Percentiles rank a stretch among this genome's conserved stretches.
Evolutionary conservation across 108 stramenopile species (phyloP).

Genomic region (Schizochytrium sp.): DNA sequence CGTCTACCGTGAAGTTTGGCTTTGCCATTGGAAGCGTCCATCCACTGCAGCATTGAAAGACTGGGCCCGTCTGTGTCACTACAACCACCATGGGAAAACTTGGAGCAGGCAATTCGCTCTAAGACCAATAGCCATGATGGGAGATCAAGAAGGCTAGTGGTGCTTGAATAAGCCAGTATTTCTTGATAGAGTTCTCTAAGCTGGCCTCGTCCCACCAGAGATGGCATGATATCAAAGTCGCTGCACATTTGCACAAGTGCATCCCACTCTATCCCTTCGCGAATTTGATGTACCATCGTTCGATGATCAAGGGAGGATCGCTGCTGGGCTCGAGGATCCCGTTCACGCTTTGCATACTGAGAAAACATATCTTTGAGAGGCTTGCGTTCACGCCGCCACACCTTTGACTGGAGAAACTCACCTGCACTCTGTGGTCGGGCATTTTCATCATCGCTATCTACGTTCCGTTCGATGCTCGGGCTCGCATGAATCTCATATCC

Average conservation of each 20-base stretch:
- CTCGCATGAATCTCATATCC: background rate
- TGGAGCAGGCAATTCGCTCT: background rate
- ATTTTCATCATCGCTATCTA: background rate
- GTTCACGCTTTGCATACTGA: conserved; percentile 13
- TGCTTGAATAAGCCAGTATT: background rate
- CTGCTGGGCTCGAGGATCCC: conserved; percentile 9
- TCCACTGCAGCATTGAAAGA: conserved; percentile 56
- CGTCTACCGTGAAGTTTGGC: conserved; percentile 32
- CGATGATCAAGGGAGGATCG: background rate
- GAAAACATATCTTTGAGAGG: background rate
- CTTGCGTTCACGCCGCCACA: conserved; percentile 33
- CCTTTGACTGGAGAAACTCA: background rate
- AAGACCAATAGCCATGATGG: background rate
- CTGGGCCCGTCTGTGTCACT: background rate
- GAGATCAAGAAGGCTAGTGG: background rate
- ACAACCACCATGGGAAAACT: background rate
- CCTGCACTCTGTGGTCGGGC: background rate
- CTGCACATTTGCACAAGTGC: conserved; percentile 47
- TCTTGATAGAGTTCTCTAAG: conserved; percentile 7
- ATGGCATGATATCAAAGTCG: conserved; percentile 59
- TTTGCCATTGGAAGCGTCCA: conserved; percentile 51
- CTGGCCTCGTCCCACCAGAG: conserved; percentile 10
- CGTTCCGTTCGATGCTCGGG: background rate
- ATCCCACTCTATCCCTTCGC: background rate
- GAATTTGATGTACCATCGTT: conserved; percentile 8